phyloP scores from a whole-genome alignment of 176 grass and related monocot species.

The Oryza brachyantha region DNA sequence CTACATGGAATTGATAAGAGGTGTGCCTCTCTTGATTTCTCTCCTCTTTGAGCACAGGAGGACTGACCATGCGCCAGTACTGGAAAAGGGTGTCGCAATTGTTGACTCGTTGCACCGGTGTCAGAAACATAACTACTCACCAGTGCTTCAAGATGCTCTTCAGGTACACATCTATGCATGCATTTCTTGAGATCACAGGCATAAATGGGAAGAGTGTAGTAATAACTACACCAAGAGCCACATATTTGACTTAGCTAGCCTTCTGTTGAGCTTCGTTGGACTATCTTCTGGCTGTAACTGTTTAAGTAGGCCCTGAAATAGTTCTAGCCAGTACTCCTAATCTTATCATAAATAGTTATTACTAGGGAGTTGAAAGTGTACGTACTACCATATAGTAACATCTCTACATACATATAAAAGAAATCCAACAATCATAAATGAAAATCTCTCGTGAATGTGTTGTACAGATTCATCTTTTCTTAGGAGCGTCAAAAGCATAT shows the following conservation, averaged over 20 bases:
- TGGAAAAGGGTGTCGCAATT: conserved; percentile 23
- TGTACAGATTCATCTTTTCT: not conserved
- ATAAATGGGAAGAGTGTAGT: conserved; percentile 15
- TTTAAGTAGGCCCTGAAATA: not conserved
- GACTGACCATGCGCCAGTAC: conserved; percentile 25
- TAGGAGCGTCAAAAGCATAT: not conserved
- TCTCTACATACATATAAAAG: not conserved
- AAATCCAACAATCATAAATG: not conserved
- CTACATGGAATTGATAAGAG: conserved; percentile 15
- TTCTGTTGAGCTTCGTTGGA: not conserved
- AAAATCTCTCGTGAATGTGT: not conserved
- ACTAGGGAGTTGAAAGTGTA: not conserved
- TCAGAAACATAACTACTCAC: conserved; percentile 32
- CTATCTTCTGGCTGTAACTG: not conserved
- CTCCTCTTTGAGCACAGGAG: conserved; percentile 27
- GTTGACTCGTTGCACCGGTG: conserved; percentile 35
- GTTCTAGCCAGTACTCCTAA: not conserved
- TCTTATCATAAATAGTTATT: not conserved
- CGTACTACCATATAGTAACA: not conserved
- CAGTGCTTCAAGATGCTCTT: conserved; percentile 29
- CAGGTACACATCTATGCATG: conserved; percentile 33
- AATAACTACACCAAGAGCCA: not conserved
- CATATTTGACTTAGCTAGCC: not conserved
- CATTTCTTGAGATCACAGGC: conserved; percentile 10
- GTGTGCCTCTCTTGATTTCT: conserved; percentile 26